Base-by-base conservation (phyloP, 176 grass and related monocot genomes). In the Bolboschoenus planiculmis region DNA sequence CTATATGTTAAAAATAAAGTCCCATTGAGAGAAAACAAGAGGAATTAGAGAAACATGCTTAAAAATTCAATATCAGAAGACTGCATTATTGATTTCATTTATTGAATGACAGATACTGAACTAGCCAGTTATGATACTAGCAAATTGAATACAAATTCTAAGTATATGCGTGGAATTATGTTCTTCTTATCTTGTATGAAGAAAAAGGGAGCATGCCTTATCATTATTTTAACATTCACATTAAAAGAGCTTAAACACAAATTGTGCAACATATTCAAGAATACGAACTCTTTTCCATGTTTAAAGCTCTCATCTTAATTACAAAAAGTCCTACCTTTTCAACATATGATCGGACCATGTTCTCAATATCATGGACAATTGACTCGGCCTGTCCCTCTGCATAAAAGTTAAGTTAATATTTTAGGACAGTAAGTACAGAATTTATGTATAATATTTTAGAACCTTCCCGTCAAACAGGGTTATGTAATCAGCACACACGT, bases 301-400 rank as follows among this genome's bases (percentile, higher is more conserved):
- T 76, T 31, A 78, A 81, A 61, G 10, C 40, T 56, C 16, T 36
- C 10, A 76, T 8, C 42, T 58, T 5, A 81, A 60, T 42, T 67
- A 36, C 20, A 24, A 70, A 16, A 42, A 88, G 57, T 37, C 29
- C 47, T 90, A 99, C 97, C 97, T 99, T 99, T 83, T 96, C 92
- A 54, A 99, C 85, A 62, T 99, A 99, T 86, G 93, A 90, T 24
- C 97, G 93, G 54, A 99, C 97, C 97, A 99, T 99, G 81, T 96
- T 95, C 90, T 99, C 97, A 89, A 99, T 99, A 90, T 99, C 97
- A 90, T 87, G 86, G 56, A 93, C 97, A 86, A 99, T 99, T 84
- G 93, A 92, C 43, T 99, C 97, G 16, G 83, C n/a, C 50, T 99
- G 96, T 43, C 96, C 96, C 87, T 99, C 96, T 99, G 84, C 73